Evolutionary conservation across 345 rosid species (phyloP).

Genomic region (Gossypium thurberi): DNA sequence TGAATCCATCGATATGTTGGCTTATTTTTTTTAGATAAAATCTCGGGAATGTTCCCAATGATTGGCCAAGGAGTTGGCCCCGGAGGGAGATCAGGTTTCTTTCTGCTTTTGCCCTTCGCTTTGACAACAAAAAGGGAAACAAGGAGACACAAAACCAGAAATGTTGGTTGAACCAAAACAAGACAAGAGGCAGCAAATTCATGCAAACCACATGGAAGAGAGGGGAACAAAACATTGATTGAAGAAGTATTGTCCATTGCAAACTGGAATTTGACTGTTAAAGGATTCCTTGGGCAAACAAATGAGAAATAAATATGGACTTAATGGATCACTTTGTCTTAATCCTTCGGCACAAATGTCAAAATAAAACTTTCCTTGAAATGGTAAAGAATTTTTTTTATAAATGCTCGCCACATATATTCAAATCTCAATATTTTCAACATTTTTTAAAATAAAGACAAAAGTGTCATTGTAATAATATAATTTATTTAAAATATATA

Average conservation of each 20-base stretch:
- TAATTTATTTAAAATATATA: too few relatives aligned
- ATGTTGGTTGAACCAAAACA: not conserved
- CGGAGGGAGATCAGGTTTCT: not conserved
- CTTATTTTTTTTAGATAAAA: slow-evolving; percentile 15
- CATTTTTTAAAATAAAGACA: too few relatives aligned
- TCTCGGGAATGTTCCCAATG: slow-evolving; percentile 27
- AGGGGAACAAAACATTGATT: not conserved
- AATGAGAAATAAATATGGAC: too few relatives aligned
- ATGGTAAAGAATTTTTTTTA: too few relatives aligned
- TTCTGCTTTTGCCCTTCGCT: not conserved
- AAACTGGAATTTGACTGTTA: not conserved
- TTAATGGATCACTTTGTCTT: too few relatives aligned
- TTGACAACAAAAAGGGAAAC: not conserved
- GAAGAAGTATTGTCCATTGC: not conserved
- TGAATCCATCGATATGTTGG: slow-evolving; percentile 25
- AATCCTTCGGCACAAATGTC: too few relatives aligned
- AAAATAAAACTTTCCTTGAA: too few relatives aligned
- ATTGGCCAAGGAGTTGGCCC: slow-evolving; percentile 34
- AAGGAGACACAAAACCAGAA: not conserved
- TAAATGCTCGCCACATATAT: too few relatives aligned
- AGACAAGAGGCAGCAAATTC: not conserved
- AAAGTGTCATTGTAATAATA: too few relatives aligned
- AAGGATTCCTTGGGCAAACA: not conserved
- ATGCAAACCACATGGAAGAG: not conserved
- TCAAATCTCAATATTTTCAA: too few relatives aligned